Conservation (phyloP, 2,329 filamentous ascomycete genomes). For the Beauveria asiatica region DNA sequence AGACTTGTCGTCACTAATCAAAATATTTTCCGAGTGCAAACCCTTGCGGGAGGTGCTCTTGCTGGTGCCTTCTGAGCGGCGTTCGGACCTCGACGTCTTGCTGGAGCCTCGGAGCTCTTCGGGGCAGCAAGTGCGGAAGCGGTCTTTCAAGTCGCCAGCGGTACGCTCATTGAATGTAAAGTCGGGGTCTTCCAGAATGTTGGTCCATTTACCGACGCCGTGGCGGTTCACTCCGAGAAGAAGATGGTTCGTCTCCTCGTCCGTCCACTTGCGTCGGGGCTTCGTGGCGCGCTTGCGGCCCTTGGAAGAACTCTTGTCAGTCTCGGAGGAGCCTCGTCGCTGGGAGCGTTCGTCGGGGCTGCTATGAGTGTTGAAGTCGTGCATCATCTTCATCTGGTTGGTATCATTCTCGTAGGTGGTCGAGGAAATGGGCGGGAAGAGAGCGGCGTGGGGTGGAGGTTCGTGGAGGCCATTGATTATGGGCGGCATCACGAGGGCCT, state of each 20-base stretch:
- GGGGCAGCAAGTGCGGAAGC: constrained; percentile 58
- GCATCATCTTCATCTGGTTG: constrained; percentile 28
- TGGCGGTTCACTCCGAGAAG: constrained; percentile 53
- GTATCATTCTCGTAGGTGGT: constrained; percentile 43
- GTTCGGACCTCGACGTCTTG: constrained; percentile 21
- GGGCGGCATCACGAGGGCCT: constrained; percentile 48
- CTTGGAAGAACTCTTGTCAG: constrained; percentile 28
- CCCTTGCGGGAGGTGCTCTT: constrained; percentile 34
- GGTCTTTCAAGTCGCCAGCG: constrained; percentile 56
- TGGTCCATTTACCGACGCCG: constrained; percentile 58
- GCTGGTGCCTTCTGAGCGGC: constrained; percentile 16
- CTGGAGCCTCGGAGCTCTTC: constrained; percentile 45
- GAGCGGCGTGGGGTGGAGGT: constrained; percentile 49
- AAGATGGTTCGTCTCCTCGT: constrained; percentile 55
- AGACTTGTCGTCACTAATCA: constrained; percentile 37
- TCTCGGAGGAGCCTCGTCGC: constrained; percentile 20
- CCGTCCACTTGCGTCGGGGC: constrained; percentile 54
- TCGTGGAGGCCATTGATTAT: constrained; percentile 58
- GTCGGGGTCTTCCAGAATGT: constrained; percentile 51
- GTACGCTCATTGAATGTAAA: constrained; percentile 54
- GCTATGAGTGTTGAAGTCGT: constrained; percentile 33
- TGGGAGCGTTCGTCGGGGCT: constrained; percentile 19
- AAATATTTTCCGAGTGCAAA: constrained; percentile 46
- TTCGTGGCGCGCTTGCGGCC: constrained; percentile 47
- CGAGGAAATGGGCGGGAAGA: constrained; percentile 57